Evolutionary conservation across 306 rosid genomes (phyloP).

Genomic region (Ceratonia siliqua): DNA sequence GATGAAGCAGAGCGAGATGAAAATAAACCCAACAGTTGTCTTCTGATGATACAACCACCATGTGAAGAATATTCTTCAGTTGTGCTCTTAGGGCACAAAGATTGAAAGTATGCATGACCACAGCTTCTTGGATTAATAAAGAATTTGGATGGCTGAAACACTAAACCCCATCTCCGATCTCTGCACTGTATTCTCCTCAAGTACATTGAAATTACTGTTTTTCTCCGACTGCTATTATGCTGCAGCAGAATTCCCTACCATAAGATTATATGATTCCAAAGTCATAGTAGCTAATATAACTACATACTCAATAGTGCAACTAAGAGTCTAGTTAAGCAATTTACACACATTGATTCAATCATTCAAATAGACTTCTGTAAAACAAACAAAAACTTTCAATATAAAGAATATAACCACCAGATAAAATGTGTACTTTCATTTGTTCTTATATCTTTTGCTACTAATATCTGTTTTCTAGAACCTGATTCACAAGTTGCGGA

Average conservation of each 20-base stretch:
- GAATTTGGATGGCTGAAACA: constrained; percentile 61
- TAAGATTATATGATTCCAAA: constrained; percentile 28
- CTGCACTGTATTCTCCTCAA: constrained; percentile 67
- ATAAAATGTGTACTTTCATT: too few relatives aligned
- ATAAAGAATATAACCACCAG: background rate
- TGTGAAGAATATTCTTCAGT: constrained; percentile 38
- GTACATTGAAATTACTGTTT: constrained; percentile 61
- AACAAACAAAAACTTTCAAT: background rate
- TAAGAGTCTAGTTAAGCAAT: background rate
- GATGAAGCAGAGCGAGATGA: constrained; percentile 37
- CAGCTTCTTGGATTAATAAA: constrained; percentile 45
- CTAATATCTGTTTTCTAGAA: background rate
- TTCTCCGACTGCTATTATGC: constrained; percentile 43
- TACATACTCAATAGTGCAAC: constrained; percentile 24
- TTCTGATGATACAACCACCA: constrained; percentile 47
- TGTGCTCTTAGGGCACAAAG: constrained; percentile 37
- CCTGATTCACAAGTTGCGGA: background rate
- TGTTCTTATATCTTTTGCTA: background rate
- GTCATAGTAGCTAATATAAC: background rate
- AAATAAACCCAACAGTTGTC: constrained; percentile 45
- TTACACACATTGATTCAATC: background rate
- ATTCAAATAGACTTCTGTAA: background rate
- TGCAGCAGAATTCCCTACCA: constrained; percentile 35
- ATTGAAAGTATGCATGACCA: constrained; percentile 43
- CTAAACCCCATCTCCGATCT: constrained; percentile 66